Evolutionary conservation across 2,329 filamentous ascomycete genomes (phyloP).

Genomic region (Stagonosporopsis cucurbitacearum): DNA sequence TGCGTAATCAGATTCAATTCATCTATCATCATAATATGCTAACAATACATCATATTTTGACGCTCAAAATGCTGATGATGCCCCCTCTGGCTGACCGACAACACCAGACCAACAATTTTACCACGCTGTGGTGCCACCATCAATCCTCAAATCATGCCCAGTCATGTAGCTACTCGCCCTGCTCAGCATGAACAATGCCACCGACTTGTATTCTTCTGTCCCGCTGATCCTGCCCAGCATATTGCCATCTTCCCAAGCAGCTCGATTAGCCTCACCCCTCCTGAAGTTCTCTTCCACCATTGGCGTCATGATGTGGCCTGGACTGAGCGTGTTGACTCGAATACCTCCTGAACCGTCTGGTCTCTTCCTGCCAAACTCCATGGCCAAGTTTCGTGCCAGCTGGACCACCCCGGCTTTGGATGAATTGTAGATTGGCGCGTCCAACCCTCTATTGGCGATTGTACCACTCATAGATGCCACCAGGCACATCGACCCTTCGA

Average conservation of each 20-base stretch:
- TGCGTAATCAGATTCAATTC: not conserved
- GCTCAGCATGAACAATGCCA: constrained; percentile 44
- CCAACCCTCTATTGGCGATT: constrained; percentile 66
- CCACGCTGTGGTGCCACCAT: constrained; percentile 47
- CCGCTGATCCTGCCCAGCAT: constrained; percentile 66
- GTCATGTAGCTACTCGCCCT: constrained; percentile 48
- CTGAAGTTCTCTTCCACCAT: constrained; percentile 84
- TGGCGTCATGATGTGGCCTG: constrained; percentile 78
- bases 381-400: constrained; percentile 70
- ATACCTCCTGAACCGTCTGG: constrained; percentile 67
- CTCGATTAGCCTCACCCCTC: constrained; percentile 67
- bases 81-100: not conserved
- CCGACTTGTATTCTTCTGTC: constrained; percentile 47
- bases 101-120: constrained; percentile 15
- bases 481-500: constrained; percentile 64
- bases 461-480: constrained; percentile 68
- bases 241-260: constrained; percentile 78
- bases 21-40: not conserved
- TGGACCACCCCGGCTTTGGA: constrained; percentile 77
- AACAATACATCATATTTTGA: not conserved
- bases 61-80: not conserved
- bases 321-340: constrained; percentile 78
- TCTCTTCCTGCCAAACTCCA: constrained; percentile 64
- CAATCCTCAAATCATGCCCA: constrained; percentile 42
- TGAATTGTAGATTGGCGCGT: constrained; percentile 73